Base-by-base conservation (phyloP, 805 yeast species). In the Tetrapisispora nanseiensis region DNA sequence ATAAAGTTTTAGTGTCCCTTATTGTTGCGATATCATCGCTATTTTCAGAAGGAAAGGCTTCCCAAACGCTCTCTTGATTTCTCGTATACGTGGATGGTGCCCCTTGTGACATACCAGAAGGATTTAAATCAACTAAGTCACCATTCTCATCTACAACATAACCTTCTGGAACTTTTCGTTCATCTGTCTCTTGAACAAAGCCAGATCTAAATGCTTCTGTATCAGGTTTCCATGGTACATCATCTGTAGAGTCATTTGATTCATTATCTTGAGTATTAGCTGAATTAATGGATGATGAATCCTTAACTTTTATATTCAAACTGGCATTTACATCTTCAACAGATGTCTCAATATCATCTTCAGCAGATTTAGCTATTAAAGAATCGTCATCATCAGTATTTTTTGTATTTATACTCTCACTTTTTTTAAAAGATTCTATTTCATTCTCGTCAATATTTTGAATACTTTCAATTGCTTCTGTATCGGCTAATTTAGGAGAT, bases 221-320 rank as follows among this genome's bases (percentile, higher is more conserved):
- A 50, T 77, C 73, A 2, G 82, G 82, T 52, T 69, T 71, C 83
- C 84, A 78, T 22, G 43, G 50, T 21, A 41, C 47, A 16, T 53
- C 48, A 18, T 55, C 58, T 19, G 49, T 37, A 7, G 27, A 29
- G 20, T 19, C 29, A 11, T 35, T 31, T 3, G 30, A 18, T 12
- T 26, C 23, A 19, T 35, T 23, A 7, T 26, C 24, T n/a, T n/a
- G n/a, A 19, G 26, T 19, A 19, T 37, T 19, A 2, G 18, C 15
- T n/a, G 33, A 15, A 19, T 36, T 12, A 19, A 13, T 15, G 6
- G 39, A 37, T 8, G 29, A 5, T 19, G 10, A 16, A 36, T 26
- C 33, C 9, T 23, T 29, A 22, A 2, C 30, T 10, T 29, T 22
- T 12, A 30, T 37, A n/a, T 24, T 31, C 4, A 18, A 19, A 20